Conservation (phyloP, 176 grass and related monocot species). For the Miscanthus lutarioriparius region DNA sequence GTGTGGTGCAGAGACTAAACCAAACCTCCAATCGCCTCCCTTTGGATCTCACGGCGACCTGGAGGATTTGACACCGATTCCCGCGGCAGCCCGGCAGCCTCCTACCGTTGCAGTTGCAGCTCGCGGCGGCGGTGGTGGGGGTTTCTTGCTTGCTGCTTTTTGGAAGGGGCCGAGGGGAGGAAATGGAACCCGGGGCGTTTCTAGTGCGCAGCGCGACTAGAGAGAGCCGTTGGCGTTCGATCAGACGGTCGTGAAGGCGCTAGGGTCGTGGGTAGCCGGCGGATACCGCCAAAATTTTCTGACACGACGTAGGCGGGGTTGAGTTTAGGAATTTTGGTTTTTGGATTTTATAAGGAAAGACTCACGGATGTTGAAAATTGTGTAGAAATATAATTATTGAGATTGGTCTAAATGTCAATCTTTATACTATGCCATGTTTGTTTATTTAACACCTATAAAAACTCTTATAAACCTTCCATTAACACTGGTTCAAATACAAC, state of each 20-base stretch:
- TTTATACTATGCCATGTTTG: too few species aligned
- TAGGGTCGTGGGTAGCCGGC: not conserved
- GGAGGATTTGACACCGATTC: not conserved
- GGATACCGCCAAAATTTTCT: not conserved
- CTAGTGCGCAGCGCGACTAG: not conserved
- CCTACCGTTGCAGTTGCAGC: not conserved
- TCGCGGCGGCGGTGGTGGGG: slow-evolving; percentile 3
- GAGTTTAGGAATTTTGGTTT: not conserved
- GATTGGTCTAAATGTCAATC: too few species aligned
- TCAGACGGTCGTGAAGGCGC: not conserved
- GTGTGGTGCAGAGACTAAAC: not conserved
- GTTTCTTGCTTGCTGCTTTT: slow-evolving; percentile 29
- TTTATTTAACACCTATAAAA: too few species aligned
- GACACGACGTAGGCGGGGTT: not conserved
- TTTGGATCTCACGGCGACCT: not conserved
- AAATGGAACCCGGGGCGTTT: not conserved
- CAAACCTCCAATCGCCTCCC: slow-evolving; percentile 23
- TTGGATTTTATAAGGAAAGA: too few species aligned
- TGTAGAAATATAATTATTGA: too few species aligned
- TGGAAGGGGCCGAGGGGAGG: not conserved
- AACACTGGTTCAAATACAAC: too few species aligned
- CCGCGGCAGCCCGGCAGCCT: not conserved
- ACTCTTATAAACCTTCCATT: too few species aligned
- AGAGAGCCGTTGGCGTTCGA: not conserved
- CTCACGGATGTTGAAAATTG: too few species aligned